Conservation (phyloP, 2,329 filamentous ascomycete genomes). For the Alternaria novae-zelandiae region DNA sequence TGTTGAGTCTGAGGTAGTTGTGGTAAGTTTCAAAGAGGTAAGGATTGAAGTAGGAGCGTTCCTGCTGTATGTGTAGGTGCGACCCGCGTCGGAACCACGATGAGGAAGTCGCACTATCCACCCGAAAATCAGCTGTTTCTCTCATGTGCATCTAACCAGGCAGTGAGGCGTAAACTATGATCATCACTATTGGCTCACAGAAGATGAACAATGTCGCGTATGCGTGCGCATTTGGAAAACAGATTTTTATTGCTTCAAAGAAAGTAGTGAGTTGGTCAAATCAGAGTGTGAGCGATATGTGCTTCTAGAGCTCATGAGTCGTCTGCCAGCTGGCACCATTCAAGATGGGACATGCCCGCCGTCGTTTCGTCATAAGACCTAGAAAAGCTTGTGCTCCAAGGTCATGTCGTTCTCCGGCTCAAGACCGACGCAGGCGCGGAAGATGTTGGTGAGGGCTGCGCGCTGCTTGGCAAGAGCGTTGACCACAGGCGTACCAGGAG, state of each 20-base stretch:
- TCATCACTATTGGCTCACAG: background rate
- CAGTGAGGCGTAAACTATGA: background rate
- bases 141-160: background rate
- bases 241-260: slow-evolving; percentile 24
- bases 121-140: accelerated
- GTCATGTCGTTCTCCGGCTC: slow-evolving; percentile 99
- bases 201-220: background rate
- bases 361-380: background rate
- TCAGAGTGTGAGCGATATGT: background rate
- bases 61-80: background rate
- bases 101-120: background rate
- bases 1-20: too few species aligned
- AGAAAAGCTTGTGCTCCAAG: slow-evolving; percentile 95
- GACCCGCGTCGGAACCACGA: background rate
- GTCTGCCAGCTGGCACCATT: background rate
- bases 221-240: background rate
- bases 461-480: slow-evolving; percentile 97
- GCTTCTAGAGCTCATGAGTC: background rate
- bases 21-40: too few species aligned
- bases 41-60: background rate
- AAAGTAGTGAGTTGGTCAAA: slow-evolving; percentile 37
- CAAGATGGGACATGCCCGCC: background rate
- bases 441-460: slow-evolving; percentile 93
- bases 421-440: slow-evolving; percentile 94
- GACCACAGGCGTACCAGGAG: slow-evolving; percentile 91